Percentiles rank a stretch among this genome's conserved stretches.
Evolutionary conservation across 2,329 filamentous ascomycete genomes (phyloP).

Genomic region (Westerdykella aurantiaca): DNA sequence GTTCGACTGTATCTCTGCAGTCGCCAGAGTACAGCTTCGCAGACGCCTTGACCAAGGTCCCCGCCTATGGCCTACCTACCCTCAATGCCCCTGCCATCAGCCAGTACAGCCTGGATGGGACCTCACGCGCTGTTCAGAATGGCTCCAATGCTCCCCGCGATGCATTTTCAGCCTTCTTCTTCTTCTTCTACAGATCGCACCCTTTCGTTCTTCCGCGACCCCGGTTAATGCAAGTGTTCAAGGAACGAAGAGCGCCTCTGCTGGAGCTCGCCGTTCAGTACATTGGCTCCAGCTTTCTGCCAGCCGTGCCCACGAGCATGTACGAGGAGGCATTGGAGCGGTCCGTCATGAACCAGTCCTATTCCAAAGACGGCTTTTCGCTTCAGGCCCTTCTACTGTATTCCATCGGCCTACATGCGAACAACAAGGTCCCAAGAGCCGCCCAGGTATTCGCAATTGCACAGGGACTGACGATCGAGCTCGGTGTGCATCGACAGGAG

Average conservation of each 20-base stretch:
- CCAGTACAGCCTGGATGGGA: conserved; percentile 31
- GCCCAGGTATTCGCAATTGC: conserved; percentile 61
- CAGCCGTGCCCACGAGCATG: conserved; percentile 40
- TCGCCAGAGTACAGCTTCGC: conserved; percentile 27
- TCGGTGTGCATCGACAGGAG: conserved; percentile 66
- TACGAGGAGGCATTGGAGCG: conserved; percentile 39
- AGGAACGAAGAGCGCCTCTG: conserved; percentile 36
- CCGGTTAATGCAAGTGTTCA: conserved; percentile 38
- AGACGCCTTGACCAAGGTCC: conserved; percentile 15
- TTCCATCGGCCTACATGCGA: conserved; percentile 71
- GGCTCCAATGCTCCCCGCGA: conserved; percentile 25
- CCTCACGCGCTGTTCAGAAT: conserved; percentile 25
- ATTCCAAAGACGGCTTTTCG: conserved; percentile 45
- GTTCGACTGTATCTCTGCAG: conserved; percentile 17
- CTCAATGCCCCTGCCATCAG: conserved; percentile 13
- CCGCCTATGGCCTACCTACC: conserved; percentile 2
- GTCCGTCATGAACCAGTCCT: conserved; percentile 26
- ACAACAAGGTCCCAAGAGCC: conserved; percentile 64
- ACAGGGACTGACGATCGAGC: conserved; percentile 65
- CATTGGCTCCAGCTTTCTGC: conserved; percentile 51
- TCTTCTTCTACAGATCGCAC: conserved; percentile 52
- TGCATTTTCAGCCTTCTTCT: conserved; percentile 31
- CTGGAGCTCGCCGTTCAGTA: conserved; percentile 53
- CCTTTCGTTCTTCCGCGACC: conserved; percentile 50
- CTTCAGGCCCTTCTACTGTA: conserved; percentile 75